Evolutionary conservation across 345 rosid genomes (phyloP).

Genomic region (Acer negundo): DNA sequence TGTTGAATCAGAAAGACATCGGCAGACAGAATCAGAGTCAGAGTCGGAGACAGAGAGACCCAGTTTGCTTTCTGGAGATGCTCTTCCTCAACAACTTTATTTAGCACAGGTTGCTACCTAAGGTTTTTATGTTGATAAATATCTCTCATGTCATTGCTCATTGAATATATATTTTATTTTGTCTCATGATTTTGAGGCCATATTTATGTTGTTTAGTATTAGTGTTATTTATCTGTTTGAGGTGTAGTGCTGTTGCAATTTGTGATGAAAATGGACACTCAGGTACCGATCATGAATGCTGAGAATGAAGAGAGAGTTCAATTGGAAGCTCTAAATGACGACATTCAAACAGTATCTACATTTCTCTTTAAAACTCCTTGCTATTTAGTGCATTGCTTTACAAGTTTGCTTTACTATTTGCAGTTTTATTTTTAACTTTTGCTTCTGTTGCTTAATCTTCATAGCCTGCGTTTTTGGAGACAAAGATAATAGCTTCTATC

Average conservation of each 20-base stretch:
- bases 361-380: slow-evolving; percentile 6
- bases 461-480: slow-evolving; percentile 65
- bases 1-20: slow-evolving; percentile 29
- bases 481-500: slow-evolving; percentile 64
- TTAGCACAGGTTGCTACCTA: slow-evolving; percentile 71
- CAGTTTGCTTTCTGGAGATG: slow-evolving; percentile 30
- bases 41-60: slow-evolving; percentile 29
- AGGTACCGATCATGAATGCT: slow-evolving; percentile 69
- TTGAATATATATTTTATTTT: background rate
- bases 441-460: slow-evolving; percentile 25
- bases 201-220: background rate
- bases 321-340: slow-evolving; percentile 63
- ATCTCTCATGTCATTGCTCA: slow-evolving; percentile 3
- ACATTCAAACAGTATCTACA: slow-evolving; percentile 52
- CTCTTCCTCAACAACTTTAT: slow-evolving; percentile 59
- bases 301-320: slow-evolving; percentile 72
- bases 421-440: background rate
- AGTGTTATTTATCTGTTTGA: slow-evolving; percentile 1
- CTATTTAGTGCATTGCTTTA: slow-evolving; percentile 24
- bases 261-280: slow-evolving; percentile 5
- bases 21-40: slow-evolving; percentile 24
- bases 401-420: background rate
- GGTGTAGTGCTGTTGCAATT: background rate
- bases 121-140: background rate
- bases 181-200: slow-evolving; percentile 19